Conservation (phyloP, 192 early-diverging fungal species). For the Rhizophagus sp. region DNA sequence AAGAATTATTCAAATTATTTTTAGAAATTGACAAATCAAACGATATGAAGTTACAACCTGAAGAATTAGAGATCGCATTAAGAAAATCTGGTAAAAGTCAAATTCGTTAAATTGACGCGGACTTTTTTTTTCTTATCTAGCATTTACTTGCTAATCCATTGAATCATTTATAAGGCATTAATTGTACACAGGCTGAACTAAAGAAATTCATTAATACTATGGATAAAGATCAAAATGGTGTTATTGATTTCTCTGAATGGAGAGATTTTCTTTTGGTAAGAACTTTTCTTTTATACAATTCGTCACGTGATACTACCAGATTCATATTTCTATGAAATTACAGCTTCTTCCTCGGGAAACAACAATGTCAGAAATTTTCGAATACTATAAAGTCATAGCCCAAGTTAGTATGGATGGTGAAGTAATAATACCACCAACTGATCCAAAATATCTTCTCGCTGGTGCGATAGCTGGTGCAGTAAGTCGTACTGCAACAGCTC, state of each 20-base stretch:
- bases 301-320: neutral
- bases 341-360: slow-evolving; percentile 63
- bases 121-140: neutral
- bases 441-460: slow-evolving; percentile 63
- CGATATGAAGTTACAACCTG: slow-evolving; percentile 53
- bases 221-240: slow-evolving; percentile 65
- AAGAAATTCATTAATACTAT: slow-evolving; percentile 58
- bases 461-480: slow-evolving; percentile 76
- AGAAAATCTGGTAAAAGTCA: slow-evolving; percentile 47
- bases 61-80: slow-evolving; percentile 58
- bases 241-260: slow-evolving; percentile 69
- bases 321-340: neutral
- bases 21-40: slow-evolving; percentile 61
- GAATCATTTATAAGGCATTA: slow-evolving; percentile 37
- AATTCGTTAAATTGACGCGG: neutral
- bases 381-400: slow-evolving; percentile 59
- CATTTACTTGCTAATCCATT: neutral
- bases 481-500: slow-evolving; percentile 66
- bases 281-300: neutral
- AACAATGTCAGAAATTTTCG: slow-evolving; percentile 62
- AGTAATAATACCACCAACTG: slow-evolving; percentile 58
- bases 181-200: slow-evolving; percentile 59
- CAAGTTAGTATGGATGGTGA: slow-evolving; percentile 70
- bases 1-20: slow-evolving; percentile 64
- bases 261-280: slow-evolving; percentile 60